Percentiles rank a stretch among this genome's conserved stretches.
Evolutionary conservation across 345 rosid genomes (phyloP).

Genomic region (Arabidopsis arenosa): DNA sequence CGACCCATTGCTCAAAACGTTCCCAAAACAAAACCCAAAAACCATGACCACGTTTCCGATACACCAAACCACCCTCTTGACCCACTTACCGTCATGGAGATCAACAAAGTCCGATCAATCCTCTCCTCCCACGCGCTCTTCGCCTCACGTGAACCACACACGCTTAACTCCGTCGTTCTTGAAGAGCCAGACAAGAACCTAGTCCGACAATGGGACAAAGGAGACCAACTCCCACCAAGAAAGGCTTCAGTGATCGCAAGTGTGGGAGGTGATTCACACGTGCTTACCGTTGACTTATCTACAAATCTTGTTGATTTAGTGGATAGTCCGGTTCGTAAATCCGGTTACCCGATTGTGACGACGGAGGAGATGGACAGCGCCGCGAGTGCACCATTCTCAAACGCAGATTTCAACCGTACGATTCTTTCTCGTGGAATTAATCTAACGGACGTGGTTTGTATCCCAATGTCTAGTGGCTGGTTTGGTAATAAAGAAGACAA

Average conservation of each 20-base stretch:
- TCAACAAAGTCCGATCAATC: conserved; percentile 56
- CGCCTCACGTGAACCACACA: conserved; percentile 41
- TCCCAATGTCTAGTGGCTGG: conserved; percentile 85
- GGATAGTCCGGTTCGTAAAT: conserved; percentile 34
- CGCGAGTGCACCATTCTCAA: conserved; percentile 62
- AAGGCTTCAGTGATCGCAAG: conserved; percentile 78
- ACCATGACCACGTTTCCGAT: conserved; percentile 53
- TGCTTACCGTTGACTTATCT: conserved; percentile 61
- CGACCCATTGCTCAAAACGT: conserved; percentile 15
- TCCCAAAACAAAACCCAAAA: conserved; percentile 40
- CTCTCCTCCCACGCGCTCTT: conserved; percentile 67
- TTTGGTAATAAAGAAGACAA: conserved; percentile 67
- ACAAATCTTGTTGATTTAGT: conserved; percentile 44
- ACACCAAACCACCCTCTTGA: conserved; percentile 68
- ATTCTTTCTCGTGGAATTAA: conserved; percentile 69
- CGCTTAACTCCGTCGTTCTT: conserved; percentile 69
- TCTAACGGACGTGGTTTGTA: conserved; percentile 66
- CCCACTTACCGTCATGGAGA: conserved; percentile 65
- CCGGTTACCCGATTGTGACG: conserved; percentile 85
- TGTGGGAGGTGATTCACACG: conserved; percentile 47
- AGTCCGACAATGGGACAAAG: conserved; percentile 63
- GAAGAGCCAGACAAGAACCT: conserved; percentile 75
- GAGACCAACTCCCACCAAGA: conserved; percentile 63
- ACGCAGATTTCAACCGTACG: conserved; percentile 70
- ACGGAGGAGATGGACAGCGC: conserved; percentile 75